A percentile compares a stretch with the other conserved stretches of the same genome.
Conservation (phyloP, 768 basidiomycete species). For the Rhodotorula sphaerocarpa region DNA sequence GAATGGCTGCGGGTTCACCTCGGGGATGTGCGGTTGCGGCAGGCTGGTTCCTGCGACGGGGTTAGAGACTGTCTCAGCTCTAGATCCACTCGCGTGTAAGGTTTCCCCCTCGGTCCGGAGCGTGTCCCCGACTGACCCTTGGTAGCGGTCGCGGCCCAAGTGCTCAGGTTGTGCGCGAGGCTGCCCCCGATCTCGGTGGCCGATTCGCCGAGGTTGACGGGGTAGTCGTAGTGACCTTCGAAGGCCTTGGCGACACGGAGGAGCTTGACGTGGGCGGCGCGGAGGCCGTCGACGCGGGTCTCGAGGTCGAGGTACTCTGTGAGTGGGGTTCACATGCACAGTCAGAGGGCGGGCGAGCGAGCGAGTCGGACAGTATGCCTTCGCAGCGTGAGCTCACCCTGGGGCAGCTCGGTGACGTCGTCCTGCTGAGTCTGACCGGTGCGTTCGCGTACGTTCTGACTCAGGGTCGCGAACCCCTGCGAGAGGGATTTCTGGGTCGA, state of each 20-base stretch:
- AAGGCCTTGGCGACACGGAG: conserved; percentile 76
- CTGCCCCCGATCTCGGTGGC: conserved; percentile 61
- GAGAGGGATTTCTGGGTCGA: conserved; percentile 16
- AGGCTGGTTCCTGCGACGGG: conserved; percentile 51
- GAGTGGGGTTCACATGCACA: not conserved
- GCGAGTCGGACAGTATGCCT: no score
- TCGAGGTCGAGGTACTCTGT: conserved; percentile 95
- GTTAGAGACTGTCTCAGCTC: no score
- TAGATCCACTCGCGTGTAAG: no score
- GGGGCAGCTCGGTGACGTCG: conserved; percentile 88
- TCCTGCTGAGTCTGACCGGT: conserved; percentile 80
- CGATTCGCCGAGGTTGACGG: conserved; percentile 65
- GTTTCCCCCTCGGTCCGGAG: no score
- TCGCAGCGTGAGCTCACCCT: conserved; percentile 52
- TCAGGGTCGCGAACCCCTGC: conserved; percentile 26
- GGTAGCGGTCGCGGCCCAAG: conserved; percentile 59
- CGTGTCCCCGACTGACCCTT: conserved; percentile 33
- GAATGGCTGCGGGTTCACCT: no score
- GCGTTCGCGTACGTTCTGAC: conserved; percentile 52
- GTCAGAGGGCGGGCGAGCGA: not conserved
- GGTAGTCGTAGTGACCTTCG: conserved; percentile 56
- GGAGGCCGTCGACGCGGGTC: conserved; percentile 83
- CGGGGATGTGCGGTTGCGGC: conserved; percentile 48
- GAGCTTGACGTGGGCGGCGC: conserved; percentile 47
- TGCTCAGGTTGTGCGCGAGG: conserved; percentile 66